Conservation (phyloP, 768 basidiomycete genomes). For the Xanthoconium purpureum region DNA sequence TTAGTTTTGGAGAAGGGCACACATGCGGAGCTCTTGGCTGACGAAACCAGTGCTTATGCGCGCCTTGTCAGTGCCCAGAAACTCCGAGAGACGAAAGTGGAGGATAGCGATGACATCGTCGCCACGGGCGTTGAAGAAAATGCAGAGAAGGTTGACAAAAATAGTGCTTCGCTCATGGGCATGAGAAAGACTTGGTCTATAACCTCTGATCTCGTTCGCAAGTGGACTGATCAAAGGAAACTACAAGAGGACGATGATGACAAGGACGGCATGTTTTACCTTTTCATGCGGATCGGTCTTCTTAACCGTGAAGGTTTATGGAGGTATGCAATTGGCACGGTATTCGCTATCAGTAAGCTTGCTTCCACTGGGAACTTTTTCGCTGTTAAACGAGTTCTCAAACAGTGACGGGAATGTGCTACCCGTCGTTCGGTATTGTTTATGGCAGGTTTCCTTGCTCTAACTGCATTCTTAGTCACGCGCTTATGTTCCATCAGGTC, state of each 20-base stretch:
- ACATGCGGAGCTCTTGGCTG: constrained; percentile 62
- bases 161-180: constrained; percentile 60
- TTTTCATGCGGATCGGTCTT: constrained; percentile 68
- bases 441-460: constrained; percentile 37
- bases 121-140: constrained; percentile 37
- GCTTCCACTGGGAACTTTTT: background rate
- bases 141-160: constrained; percentile 52
- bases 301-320: constrained; percentile 60
- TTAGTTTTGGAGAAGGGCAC: constrained; percentile 77
- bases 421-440: constrained; percentile 70
- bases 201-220: constrained; percentile 53
- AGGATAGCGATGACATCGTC: constrained; percentile 22
- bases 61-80: constrained; percentile 77
- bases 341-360: constrained; percentile 46
- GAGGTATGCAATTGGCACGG: constrained; percentile 55
- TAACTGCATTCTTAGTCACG: background rate
- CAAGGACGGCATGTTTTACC: constrained; percentile 47
- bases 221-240: constrained; percentile 37
- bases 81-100: constrained; percentile 53
- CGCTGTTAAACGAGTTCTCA: background rate
- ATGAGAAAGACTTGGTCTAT: background rate
- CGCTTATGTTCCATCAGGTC: constrained; percentile 36
- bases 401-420: constrained; percentile 55
- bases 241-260: constrained; percentile 33
- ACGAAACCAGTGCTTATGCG: constrained; percentile 64